These are phyloP conservation scores for Fragaria vesca DNA, from an alignment of 306 rosid species.

Conservation along the genomic window DNA sequence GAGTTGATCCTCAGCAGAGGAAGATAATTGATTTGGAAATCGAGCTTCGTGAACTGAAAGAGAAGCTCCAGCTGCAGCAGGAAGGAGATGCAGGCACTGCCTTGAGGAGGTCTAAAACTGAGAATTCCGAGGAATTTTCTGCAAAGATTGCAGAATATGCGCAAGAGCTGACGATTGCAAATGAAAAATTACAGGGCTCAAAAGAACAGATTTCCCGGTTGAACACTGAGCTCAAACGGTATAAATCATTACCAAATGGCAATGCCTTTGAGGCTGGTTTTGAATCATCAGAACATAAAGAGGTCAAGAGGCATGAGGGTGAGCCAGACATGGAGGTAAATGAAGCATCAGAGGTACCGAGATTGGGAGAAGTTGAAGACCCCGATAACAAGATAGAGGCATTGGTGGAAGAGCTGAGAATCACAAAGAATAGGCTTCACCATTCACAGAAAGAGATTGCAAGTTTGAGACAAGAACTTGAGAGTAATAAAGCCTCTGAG, in stretches of 20 bases:
- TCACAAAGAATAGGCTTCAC: conserved; percentile 51
- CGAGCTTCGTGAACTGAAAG: conserved; percentile 77
- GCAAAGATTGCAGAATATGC: conserved; percentile 47
- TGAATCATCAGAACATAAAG: conserved; percentile 27
- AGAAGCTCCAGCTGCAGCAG: conserved; percentile 60
- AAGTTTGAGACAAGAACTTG: conserved; percentile 49
- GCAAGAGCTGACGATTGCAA: conserved; percentile 55
- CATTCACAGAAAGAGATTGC: conserved; percentile 57
- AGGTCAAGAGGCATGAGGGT: conserved; percentile 21
- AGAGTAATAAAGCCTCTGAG: conserved; percentile 52
- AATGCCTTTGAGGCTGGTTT: conserved; percentile 21
- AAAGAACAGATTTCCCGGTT: conserved; percentile 48
- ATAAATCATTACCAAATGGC: conserved; percentile 23
- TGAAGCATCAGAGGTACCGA: conserved; percentile 29
- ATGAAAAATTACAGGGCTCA: conserved; percentile 51
- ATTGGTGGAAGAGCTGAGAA: conserved; percentile 52
- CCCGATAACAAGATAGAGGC: conserved; percentile 34
- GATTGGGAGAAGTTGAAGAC: conserved; percentile 33
- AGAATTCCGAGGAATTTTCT: conserved; percentile 40
- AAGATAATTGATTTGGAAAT: conserved; percentile 73
- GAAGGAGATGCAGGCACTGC: conserved; percentile 52
- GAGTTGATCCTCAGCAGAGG: conserved; percentile 53
- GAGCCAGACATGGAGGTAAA: conserved; percentile 20
- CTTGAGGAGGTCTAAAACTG: conserved; percentile 36
- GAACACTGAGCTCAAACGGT: conserved; percentile 50